Conservation (phyloP, 768 basidiomycete genomes). For the Trametes elegans region DNA sequence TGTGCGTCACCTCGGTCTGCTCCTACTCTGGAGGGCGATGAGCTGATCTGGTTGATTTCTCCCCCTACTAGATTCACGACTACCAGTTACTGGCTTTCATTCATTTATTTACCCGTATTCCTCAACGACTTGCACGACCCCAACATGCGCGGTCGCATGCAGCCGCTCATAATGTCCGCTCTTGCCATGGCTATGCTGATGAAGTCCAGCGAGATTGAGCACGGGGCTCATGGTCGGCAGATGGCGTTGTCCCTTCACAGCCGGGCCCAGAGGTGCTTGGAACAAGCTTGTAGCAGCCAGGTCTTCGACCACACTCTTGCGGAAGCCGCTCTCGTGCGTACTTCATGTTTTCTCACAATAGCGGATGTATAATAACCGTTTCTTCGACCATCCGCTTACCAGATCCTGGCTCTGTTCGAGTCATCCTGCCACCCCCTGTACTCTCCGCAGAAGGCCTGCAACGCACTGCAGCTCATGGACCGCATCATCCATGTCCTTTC, state of each 20-base stretch:
- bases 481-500: conserved; percentile 55
- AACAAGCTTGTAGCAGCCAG: conserved; percentile 46
- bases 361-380: background rate
- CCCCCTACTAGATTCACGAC: conserved; percentile 55
- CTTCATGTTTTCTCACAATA: background rate
- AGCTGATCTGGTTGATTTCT: too few species aligned
- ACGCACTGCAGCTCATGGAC: conserved; percentile 59
- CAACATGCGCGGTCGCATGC: conserved; percentile 53
- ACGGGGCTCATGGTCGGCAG: conserved; percentile 49
- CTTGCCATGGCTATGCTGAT: conserved; percentile 72
- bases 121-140: conserved; percentile 50
- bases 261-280: conserved; percentile 53
- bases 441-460: conserved; percentile 49
- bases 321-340: conserved; percentile 65
- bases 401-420: conserved; percentile 80
- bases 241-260: conserved; percentile 58
- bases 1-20: conserved; percentile 40
- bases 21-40: too few species aligned
- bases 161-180: conserved; percentile 67
- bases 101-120: conserved; percentile 60
- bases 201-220: conserved; percentile 67
- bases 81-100: conserved; percentile 65
- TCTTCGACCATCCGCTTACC: background rate
- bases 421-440: conserved; percentile 70
- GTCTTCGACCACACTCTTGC: conserved; percentile 65